Evolutionary conservation across 108 stramenopile genomes (phyloP), one percentile per base, ranked within the genome.

Genomic region (Pseudonitzschia multiseries): DNA sequence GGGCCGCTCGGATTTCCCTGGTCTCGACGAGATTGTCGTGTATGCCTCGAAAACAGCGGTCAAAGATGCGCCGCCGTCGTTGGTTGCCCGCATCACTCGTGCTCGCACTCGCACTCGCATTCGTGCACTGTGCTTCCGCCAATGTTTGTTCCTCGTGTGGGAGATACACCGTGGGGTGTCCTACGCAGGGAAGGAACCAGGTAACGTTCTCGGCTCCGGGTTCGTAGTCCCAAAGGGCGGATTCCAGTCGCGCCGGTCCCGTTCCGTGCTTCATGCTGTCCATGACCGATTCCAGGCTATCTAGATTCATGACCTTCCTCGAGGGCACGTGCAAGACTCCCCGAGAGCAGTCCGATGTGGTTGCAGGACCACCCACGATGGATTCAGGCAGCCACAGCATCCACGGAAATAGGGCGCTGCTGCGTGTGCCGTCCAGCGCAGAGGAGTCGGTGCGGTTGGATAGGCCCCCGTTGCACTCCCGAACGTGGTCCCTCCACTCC

Each of bases 321-420:
- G 85, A 68, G 14, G 84, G 85, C 43, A 86, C 57, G 68, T 83
- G 85, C 29, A 86, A 52, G 10, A 86, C 85, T 18, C 85, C 85
- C 43, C 77, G 64, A 42, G 61, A 33, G 54, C 85, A 86, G 57
- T 86, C 68, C n/a, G 32, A 24, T 20, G 26, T n/a, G 5, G 71
- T 27, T 67, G 42, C 36, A n/a, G n/a, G n/a, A n/a, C n/a, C n/a
- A n/a, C n/a, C n/a, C n/a, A n/a, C n/a, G 14, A 29, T 15, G 17
- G 59, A 72, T 22, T 8, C 31, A 4, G 12, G 26, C 31, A 13
- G 29, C 26, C 43, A 48, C 15, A 27, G n/a, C 24, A 42, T 8
- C 4, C 28, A 12, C 46, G n/a, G n/a, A n/a, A n/a, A n/a, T n/a
- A n/a, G n/a, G n/a, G n/a, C n/a, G n/a, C n/a, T n/a, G n/a, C n/a